Base-by-base conservation (phyloP, 129 eudicot species). In the Artemisia argyi region DNA sequence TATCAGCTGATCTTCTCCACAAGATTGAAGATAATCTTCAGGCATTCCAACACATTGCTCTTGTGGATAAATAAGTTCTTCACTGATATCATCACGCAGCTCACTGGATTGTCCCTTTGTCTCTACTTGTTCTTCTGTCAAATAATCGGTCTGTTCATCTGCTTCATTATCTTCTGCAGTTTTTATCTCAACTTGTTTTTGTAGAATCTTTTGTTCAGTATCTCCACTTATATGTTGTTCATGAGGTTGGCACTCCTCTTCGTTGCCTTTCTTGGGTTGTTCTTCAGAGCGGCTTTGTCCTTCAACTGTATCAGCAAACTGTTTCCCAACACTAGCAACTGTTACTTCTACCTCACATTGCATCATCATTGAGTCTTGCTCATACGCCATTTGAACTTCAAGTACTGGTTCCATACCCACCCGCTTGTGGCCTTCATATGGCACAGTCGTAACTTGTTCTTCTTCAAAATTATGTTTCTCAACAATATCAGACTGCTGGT, bases 321-420 rank as follows among this genome's bases (percentile, higher is more conserved):
- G 79, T 44, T 74, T 39, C 39, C 49, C 66, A 39, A 65, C 72
- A 66, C 11, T 17, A 16, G 39, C 51, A 75, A 28, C 20, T 7
- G 26, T 66, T 24, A 47, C 49, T 56, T 42, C 65, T 64, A 12
- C 56, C 52, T 64, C 79, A 53, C 73, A 75, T 66, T 39, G 72
- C 55, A 74, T 74, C 72, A 53, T 74, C 55, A 39, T 65, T 52
- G 64, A 74, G 42, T 64, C 71, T 74, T 22, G 73, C 63, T 22
- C 79, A 65, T 55, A 46, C 44, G n/a, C 17, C 68, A 24, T 61
- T 12, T 61, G 66, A 26, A 61, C 32, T 61, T 57, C 30, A 1
- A 46, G 57, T 12, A 48, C 60, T 26, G 30, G 66, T 61, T 61
- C 66, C 18, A 1, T 61, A 61, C 20, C n/a, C 65, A 19, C 42